Percentiles rank a stretch among this genome's conserved stretches.
Evolutionary conservation across 129 eudicot genomes (phyloP).

Genomic region (Flaveria brownii): DNA sequence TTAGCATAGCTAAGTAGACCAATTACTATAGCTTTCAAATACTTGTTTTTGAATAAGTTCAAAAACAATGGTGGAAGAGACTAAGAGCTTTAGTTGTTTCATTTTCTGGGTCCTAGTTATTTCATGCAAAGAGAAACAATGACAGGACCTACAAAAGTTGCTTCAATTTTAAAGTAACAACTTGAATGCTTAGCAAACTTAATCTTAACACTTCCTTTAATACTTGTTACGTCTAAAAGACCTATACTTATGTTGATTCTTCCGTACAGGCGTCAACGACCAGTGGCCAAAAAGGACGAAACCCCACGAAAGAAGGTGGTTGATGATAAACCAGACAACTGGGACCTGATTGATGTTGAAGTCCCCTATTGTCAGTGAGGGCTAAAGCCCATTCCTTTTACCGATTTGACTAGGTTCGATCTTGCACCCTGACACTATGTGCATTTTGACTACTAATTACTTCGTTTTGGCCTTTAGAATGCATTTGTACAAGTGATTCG

Average conservation of each 20-base stretch:
- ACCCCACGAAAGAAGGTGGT: slow-evolving; percentile 30
- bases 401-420: slow-evolving; percentile 21
- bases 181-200: background rate
- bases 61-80: too few relatives aligned
- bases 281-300: slow-evolving; percentile 35
- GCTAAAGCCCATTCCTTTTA: background rate
- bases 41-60: background rate
- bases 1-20: background rate
- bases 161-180: slow-evolving; percentile 4
- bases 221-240: background rate
- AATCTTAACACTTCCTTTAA: background rate
- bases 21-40: background rate
- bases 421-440: slow-evolving; percentile 23
- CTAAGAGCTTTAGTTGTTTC: background rate
- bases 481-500: slow-evolving; percentile 15
- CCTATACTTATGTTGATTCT: background rate
- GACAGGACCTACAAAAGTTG: background rate
- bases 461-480: background rate
- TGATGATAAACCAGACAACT: slow-evolving; percentile 53
- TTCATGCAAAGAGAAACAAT: background rate
- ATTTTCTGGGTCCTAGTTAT: background rate
- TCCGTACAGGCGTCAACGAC: slow-evolving; percentile 34
- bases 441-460: slow-evolving; percentile 28
- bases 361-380: slow-evolving; percentile 47
- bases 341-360: slow-evolving; percentile 51